Percentiles rank a stretch among this genome's conserved stretches.
phyloP scores from a whole-genome alignment of 2,329 filamentous ascomycete genomes.

The Cladosporium halotolerans region DNA sequence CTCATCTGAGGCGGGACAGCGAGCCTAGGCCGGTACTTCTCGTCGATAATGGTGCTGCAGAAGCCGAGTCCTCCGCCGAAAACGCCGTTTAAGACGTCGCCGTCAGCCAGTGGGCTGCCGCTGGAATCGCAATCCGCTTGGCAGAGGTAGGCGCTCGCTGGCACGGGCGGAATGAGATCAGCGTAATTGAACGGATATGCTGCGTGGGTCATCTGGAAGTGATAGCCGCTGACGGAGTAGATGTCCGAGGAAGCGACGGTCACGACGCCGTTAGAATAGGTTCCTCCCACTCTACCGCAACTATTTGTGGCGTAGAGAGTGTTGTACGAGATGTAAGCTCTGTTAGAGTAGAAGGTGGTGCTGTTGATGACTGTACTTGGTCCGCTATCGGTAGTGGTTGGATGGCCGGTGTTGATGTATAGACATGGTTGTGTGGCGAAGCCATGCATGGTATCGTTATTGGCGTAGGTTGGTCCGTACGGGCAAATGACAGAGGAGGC shows the following conservation, averaged over 20 bases:
- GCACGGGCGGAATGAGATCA: neutral
- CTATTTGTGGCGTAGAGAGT: slow-evolving; percentile 20
- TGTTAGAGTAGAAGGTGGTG: slow-evolving; percentile 7
- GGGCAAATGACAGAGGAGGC: slow-evolving; percentile 7
- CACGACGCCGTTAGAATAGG: slow-evolving; percentile 12
- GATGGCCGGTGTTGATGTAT: neutral
- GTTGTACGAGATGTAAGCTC: slow-evolving; percentile 19
- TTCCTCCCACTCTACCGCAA: slow-evolving; percentile 16
- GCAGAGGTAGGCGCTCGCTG: slow-evolving; percentile 3
- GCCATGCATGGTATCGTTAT: neutral
- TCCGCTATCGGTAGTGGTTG: slow-evolving; percentile 2
- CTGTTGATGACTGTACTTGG: slow-evolving; percentile 5
- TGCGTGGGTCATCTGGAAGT: slow-evolving; percentile 2
- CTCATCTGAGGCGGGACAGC: slow-evolving; percentile 16
- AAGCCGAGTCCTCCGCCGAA: slow-evolving; percentile 1
- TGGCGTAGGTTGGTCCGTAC: neutral
- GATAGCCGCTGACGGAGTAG: slow-evolving; percentile 9
- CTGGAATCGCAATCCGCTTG: slow-evolving; percentile 3
- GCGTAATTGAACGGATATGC: slow-evolving; percentile 2
- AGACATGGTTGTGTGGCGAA: slow-evolving; percentile 3
- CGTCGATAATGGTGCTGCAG: slow-evolving; percentile 7
- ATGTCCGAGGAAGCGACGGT: slow-evolving; percentile 6
- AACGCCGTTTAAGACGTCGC: slow-evolving; percentile 1
- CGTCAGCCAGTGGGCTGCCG: slow-evolving; percentile 2
- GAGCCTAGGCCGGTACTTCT: slow-evolving; percentile 13